phyloP scores from a whole-genome alignment of 2,329 filamentous ascomycete genomes.

The Pseudogymnoascus sp. region DNA sequence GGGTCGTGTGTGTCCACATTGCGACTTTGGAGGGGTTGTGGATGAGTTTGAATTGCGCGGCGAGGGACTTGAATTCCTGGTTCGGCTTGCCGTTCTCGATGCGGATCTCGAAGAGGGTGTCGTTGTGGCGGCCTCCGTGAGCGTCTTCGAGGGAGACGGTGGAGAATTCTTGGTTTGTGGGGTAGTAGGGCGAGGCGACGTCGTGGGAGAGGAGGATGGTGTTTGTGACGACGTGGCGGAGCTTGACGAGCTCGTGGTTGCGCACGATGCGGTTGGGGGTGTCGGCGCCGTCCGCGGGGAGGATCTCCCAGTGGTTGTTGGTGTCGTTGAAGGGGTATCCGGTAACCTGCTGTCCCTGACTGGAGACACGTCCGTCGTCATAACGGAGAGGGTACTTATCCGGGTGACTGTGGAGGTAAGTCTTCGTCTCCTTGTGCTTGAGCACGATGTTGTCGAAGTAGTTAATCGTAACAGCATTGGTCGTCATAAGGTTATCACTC shows the following conservation, averaged over 20 bases:
- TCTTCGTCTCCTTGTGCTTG: constrained; percentile 94
- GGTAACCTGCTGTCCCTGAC: constrained; percentile 95
- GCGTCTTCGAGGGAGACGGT: constrained; percentile 67
- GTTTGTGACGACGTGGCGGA: constrained; percentile 80
- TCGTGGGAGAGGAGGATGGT: constrained; percentile 86
- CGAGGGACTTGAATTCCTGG: constrained; percentile 82
- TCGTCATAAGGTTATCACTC: constrained; percentile 86
- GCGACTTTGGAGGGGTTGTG: constrained; percentile 93
- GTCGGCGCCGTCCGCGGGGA: constrained; percentile 57
- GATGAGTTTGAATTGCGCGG: constrained; percentile 90
- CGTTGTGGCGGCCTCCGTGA: constrained; percentile 65
- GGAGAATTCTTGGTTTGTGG: constrained; percentile 98
- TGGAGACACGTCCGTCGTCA: constrained; percentile 93
- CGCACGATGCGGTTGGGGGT: constrained; percentile 56
- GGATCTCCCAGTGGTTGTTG: constrained; percentile 96
- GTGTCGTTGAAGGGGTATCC: constrained; percentile 98
- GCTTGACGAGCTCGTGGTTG: constrained; percentile 77
- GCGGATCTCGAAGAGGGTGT: constrained; percentile 86
- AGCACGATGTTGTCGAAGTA: constrained; percentile 86
- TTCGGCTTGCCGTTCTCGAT: constrained; percentile 75
- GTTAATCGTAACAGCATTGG: constrained; percentile 75
- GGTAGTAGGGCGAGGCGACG: constrained; percentile 90
- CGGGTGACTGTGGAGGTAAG: constrained; percentile 87
- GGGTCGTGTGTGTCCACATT: constrained; percentile 96
- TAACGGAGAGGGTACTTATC: constrained; percentile 89